phyloP scores from a whole-genome alignment of 345 rosid species.

The Eutrema japonicum region DNA sequence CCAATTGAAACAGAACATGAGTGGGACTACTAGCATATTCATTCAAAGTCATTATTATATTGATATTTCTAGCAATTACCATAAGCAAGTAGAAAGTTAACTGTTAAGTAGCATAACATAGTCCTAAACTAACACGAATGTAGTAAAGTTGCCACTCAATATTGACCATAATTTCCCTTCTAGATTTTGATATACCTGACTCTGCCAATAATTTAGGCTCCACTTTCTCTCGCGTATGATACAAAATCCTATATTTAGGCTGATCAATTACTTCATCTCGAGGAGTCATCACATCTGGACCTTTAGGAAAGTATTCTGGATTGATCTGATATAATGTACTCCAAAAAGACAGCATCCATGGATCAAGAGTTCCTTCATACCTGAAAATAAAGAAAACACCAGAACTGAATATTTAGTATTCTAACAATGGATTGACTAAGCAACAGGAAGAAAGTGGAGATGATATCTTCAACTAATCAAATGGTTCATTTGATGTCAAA shows the following conservation, averaged over 20 bases:
- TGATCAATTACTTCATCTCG: constrained; percentile 56
- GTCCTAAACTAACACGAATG: constrained; percentile 22
- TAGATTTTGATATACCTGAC: constrained; percentile 51
- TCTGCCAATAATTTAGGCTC: constrained; percentile 41
- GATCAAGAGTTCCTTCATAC: constrained; percentile 93
- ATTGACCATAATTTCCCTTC: neutral
- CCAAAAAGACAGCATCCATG: constrained; percentile 94
- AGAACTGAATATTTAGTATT: constrained; percentile 8
- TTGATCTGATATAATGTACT: constrained; percentile 53
- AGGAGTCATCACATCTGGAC: constrained; percentile 58
- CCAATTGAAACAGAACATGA: constrained; percentile 9
- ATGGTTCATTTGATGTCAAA: constrained; percentile 2
- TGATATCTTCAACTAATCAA: constrained; percentile 9
- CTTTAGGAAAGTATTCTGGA: constrained; percentile 70
- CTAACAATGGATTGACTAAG: constrained; percentile 12
- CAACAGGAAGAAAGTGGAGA: constrained; percentile 4
- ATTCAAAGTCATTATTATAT: neutral
- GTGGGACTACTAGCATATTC: constrained; percentile 15
- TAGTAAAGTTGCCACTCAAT: neutral
- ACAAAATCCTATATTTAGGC: constrained; percentile 64
- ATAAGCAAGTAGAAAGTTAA: constrained; percentile 11
- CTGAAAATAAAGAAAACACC: constrained; percentile 46
- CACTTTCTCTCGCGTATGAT: constrained; percentile 44
- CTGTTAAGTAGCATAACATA: constrained; percentile 6
- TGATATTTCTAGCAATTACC: constrained; percentile 24